phyloP scores from a whole-genome alignment of 2,329 filamentous ascomycete genomes.

The Trichoderma pleuroti region DNA sequence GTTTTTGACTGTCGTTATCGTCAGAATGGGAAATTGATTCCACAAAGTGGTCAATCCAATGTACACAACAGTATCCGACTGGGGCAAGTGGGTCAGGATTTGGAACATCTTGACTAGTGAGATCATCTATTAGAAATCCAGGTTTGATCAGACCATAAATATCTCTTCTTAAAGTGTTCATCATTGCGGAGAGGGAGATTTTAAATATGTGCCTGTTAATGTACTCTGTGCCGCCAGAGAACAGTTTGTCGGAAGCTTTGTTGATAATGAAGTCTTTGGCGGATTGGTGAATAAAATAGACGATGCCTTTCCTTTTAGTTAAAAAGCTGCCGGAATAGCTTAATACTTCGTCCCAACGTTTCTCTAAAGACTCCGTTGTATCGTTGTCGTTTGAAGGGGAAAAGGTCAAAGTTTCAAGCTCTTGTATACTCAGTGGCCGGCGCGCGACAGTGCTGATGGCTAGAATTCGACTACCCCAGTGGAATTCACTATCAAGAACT shows the following conservation, averaged over 20 bases:
- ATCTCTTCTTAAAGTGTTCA: neutral
- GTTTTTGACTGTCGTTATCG: rapidly evolving
- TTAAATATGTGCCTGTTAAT: conserved; percentile 35
- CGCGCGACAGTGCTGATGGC: neutral
- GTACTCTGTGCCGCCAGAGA: conserved; percentile 27
- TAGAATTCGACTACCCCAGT: neutral
- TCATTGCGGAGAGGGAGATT: neutral
- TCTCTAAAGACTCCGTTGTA: neutral
- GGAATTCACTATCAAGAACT: neutral
- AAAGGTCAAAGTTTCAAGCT: neutral
- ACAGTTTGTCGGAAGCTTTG: conserved; percentile 27
- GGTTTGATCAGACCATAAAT: neutral
- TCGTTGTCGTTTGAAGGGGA: too few relatives aligned
- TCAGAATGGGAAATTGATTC: neutral
- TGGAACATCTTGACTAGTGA: neutral
- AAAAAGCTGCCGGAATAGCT: conserved; percentile 39
- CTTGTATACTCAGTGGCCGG: neutral
- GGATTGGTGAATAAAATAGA: conserved; percentile 42
- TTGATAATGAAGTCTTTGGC: conserved; percentile 41
- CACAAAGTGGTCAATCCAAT: neutral
- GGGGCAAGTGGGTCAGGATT: neutral
- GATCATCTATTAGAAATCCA: neutral
- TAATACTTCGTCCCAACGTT: neutral
- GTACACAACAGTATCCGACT: neutral
- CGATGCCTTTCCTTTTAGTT: conserved; percentile 27